Evolutionary conservation across 2,329 filamentous ascomycete genomes (phyloP).

Genomic region (Aspergillus quadrilineatus): DNA sequence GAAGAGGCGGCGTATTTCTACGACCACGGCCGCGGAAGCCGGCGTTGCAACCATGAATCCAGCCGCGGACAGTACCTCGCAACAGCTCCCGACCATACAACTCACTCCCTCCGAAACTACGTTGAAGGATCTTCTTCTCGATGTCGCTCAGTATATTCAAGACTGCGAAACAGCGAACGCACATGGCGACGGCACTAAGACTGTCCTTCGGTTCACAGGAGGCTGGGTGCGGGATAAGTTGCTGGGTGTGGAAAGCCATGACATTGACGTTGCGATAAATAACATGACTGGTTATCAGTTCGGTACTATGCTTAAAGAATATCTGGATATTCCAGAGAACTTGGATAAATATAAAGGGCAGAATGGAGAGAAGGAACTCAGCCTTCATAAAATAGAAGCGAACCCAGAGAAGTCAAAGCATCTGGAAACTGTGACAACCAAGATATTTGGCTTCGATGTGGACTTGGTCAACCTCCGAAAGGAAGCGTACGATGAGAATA

Average conservation of each 20-base stretch:
- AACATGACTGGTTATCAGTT: slow-evolving; percentile 52
- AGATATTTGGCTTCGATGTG: slow-evolving; percentile 80
- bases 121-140: slow-evolving; percentile 73
- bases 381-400: slow-evolving; percentile 81
- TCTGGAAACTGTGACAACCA: slow-evolving; percentile 85
- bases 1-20: slow-evolving; percentile 36
- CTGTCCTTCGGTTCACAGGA: slow-evolving; percentile 49
- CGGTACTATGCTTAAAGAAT: slow-evolving; percentile 45
- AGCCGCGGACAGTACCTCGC: slow-evolving; percentile 5
- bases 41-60: slow-evolving; percentile 26
- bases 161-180: slow-evolving; percentile 34
- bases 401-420: slow-evolving; percentile 98
- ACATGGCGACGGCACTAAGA: slow-evolving; percentile 22
- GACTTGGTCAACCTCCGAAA: slow-evolving; percentile 94
- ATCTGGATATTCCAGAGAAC: slow-evolving; percentile 40
- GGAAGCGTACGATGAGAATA: slow-evolving; percentile 86
- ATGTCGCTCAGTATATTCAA: slow-evolving; percentile 70
- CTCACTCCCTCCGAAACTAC: slow-evolving; percentile 71
- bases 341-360: slow-evolving; percentile 46
- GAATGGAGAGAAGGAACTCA: slow-evolving; percentile 53
- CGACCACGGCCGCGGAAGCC: slow-evolving; percentile 22
- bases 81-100: slow-evolving; percentile 42
- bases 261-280: slow-evolving; percentile 52
- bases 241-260: slow-evolving; percentile 46
- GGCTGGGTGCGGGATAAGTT: slow-evolving; percentile 54